phyloP scores from a whole-genome alignment of 805 yeast species.

The Peterozyma xylosa region DNA sequence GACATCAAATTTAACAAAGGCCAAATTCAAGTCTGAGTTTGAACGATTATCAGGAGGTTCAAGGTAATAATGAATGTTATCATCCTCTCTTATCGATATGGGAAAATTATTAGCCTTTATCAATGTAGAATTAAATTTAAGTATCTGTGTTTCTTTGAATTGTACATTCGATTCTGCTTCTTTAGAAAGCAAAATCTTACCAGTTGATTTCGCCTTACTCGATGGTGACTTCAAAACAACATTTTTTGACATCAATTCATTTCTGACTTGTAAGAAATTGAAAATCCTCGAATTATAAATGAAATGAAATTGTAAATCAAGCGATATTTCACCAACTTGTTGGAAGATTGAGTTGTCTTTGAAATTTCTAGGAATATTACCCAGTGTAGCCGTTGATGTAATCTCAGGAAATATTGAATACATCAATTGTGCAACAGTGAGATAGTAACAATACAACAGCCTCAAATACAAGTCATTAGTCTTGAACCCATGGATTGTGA shows the following conservation, averaged over 20 bases:
- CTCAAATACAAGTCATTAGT: too few species aligned
- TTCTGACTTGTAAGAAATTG: not conserved
- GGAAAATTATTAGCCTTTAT: slow-evolving; percentile 3
- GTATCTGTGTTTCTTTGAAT: not conserved
- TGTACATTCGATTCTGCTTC: not conserved
- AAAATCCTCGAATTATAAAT: slow-evolving; percentile 1
- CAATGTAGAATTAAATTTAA: not conserved
- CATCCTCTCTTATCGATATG: too few species aligned
- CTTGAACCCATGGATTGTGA: too few species aligned
- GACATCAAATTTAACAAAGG: too few species aligned
- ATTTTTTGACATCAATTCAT: not conserved
- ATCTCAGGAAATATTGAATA: slow-evolving; percentile 4
- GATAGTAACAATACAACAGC: slow-evolving; percentile 1
- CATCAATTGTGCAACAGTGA: not conserved
- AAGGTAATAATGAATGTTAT: too few species aligned
- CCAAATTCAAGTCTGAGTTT: too few species aligned
- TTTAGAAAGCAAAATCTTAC: too few species aligned
- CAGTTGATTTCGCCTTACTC: too few species aligned
- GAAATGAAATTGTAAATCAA: not conserved
- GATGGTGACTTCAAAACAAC: slow-evolving; percentile 1
- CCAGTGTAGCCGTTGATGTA: not conserved
- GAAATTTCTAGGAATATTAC: too few species aligned
- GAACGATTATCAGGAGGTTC: too few species aligned
- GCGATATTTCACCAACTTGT: too few species aligned
- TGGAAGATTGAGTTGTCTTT: too few species aligned